These are phyloP conservation scores for Ramaria rubella DNA, from an alignment of 768 basidiomycete species.

Conservation along the genomic window DNA sequence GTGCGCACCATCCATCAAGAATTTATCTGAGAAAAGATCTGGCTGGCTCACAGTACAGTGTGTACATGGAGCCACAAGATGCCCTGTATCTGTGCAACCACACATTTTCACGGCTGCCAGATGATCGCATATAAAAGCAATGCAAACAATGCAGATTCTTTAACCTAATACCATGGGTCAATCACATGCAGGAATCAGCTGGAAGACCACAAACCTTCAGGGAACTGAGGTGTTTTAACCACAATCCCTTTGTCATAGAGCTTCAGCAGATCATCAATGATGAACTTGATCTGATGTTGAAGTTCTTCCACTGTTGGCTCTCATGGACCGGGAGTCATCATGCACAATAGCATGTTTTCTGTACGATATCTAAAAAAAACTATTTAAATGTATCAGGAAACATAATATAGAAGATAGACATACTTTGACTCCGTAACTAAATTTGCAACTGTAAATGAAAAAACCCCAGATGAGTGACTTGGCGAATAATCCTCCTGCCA, in stretches of 20 bases:
- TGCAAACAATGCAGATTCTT: slow-evolving; percentile 25
- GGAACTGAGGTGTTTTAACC: slow-evolving; percentile 19
- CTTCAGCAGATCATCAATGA: slow-evolving; percentile 23
- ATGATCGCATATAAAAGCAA: slow-evolving; percentile 33
- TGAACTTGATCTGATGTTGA: slow-evolving; percentile 20
- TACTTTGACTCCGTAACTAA: slow-evolving; percentile 23
- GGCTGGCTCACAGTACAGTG: slow-evolving; percentile 27
- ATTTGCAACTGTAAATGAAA: slow-evolving; percentile 30
- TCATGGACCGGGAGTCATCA: slow-evolving; percentile 26
- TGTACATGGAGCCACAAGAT: slow-evolving; percentile 28
- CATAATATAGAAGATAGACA: background rate
- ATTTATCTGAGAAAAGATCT: slow-evolving; percentile 16
- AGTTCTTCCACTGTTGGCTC: slow-evolving; percentile 23
- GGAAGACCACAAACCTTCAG: slow-evolving; percentile 14
- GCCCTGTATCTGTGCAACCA: slow-evolving; percentile 26
- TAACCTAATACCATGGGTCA: slow-evolving; percentile 13
- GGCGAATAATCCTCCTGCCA: slow-evolving; percentile 16
- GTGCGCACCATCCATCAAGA: slow-evolving; percentile 22
- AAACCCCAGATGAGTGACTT: too few species aligned
- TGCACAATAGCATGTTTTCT: slow-evolving; percentile 19
- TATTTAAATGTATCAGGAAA: background rate
- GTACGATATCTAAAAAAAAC: slow-evolving; percentile 19
- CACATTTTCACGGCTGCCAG: slow-evolving; percentile 32
- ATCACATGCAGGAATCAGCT: too few species aligned
- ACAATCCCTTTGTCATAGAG: slow-evolving; percentile 22